Conservation (phyloP, 1,284 basidiomycete genomes). For the Ustilago xerochloae region DNA sequence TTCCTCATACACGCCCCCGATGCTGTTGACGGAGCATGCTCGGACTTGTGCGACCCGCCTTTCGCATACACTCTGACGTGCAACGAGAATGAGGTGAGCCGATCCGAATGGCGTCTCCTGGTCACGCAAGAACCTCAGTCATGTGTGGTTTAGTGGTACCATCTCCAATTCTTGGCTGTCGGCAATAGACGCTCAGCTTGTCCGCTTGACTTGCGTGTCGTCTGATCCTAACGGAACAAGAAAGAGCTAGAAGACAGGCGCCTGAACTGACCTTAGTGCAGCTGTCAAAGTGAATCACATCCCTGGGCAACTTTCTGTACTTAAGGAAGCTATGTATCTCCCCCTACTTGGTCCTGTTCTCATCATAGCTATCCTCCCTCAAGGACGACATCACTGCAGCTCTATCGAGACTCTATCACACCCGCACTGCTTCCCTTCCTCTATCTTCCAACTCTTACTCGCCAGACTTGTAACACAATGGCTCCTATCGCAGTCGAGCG, state of each 20-base stretch:
- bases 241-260: too few relatives aligned
- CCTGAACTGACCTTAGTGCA: too few relatives aligned
- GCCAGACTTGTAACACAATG: conserved; percentile 11
- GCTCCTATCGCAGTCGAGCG: conserved; percentile 43
- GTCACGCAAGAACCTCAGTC: conserved; percentile 38
- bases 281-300: too few relatives aligned
- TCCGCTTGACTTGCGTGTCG: not conserved
- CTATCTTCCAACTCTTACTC: not conserved
- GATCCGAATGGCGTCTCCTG: conserved; percentile 5
- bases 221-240: not conserved
- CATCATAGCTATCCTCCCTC: not conserved
- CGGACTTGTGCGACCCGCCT: conserved; percentile 15
- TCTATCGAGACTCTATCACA: too few relatives aligned
- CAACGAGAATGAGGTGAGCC: not conserved
- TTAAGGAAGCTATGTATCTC: not conserved
- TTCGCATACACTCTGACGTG: not conserved
- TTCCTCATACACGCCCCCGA: not conserved
- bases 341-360: not conserved
- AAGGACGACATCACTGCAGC: too few relatives aligned
- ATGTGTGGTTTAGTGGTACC: not conserved
- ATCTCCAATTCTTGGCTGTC: not conserved
- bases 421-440: not conserved
- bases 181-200: not conserved
- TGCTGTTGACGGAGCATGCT: not conserved
- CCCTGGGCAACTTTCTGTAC: not conserved